Percentiles rank a stretch among this genome's conserved stretches.
phyloP scores from a whole-genome alignment of 257 asterid species.

The Cruciata laevipes region DNA sequence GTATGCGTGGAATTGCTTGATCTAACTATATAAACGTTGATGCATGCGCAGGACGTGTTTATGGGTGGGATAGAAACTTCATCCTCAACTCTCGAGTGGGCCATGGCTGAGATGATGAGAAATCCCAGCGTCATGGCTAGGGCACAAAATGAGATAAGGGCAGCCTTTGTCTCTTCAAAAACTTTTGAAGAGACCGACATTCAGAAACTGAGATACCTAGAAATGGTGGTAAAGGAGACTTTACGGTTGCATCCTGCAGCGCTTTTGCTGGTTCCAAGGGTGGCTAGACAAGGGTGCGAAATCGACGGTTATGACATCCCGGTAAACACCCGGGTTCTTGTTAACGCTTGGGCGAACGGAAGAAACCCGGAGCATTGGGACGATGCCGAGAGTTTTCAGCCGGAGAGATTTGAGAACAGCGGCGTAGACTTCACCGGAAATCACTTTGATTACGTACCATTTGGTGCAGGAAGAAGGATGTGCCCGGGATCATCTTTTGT shows the following conservation, averaged over 20 bases:
- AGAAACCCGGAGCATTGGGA: too few species aligned
- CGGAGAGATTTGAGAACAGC: too few species aligned
- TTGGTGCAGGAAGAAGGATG: neutral
- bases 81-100: slow-evolving; percentile 21
- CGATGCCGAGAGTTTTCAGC: too few species aligned
- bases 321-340: neutral
- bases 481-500: too few species aligned
- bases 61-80: slow-evolving; percentile 23
- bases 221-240: too few species aligned
- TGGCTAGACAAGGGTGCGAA: slow-evolving; percentile 8
- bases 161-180: slow-evolving; percentile 8
- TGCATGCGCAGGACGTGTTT: slow-evolving; percentile 20
- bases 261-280: slow-evolving; percentile 21
- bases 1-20: too few species aligned
- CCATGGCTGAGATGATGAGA: slow-evolving; percentile 23
- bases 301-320: slow-evolving; percentile 14
- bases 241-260: slow-evolving; percentile 29
- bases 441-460: too few species aligned
- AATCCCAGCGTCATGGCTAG: slow-evolving; percentile 21
- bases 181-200: slow-evolving; percentile 17
- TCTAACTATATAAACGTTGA: too few species aligned
- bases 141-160: slow-evolving; percentile 23
- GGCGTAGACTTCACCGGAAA: too few species aligned
- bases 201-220: slow-evolving; percentile 12
- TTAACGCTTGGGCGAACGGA: slow-evolving; percentile 10